A percentile compares a stretch with the other conserved stretches of the same genome.
Conservation (phyloP, 345 rosid genomes). For the Syzygium jambos region DNA sequence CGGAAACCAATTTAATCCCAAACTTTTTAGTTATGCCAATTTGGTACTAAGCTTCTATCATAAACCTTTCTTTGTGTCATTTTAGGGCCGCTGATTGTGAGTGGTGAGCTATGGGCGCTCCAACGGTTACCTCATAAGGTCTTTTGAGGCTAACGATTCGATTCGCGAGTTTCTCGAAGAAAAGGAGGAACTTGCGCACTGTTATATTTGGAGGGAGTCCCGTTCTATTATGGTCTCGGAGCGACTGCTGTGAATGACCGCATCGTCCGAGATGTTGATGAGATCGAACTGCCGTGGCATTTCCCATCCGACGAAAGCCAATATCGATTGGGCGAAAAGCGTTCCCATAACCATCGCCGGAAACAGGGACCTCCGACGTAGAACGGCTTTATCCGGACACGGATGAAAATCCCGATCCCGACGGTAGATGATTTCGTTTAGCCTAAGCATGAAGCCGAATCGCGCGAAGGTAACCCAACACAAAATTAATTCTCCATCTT, state of each 20-base stretch:
- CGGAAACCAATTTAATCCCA: too few relatives aligned
- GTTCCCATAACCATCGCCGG: conserved; percentile 6
- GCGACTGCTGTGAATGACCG: conserved; percentile 41
- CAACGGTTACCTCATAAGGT: conserved; percentile 26
- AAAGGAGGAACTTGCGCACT: conserved; percentile 14
- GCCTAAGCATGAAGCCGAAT: not conserved
- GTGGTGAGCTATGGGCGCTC: conserved; percentile 6
- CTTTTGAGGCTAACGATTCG: too few relatives aligned
- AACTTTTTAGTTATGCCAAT: too few relatives aligned
- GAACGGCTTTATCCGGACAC: conserved; percentile 10
- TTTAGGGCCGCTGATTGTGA: not conserved
- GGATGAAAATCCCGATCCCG: conserved; percentile 1
- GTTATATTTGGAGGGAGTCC: conserved; percentile 4
- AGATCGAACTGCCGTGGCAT: conserved; percentile 39
- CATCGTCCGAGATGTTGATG: conserved; percentile 28
- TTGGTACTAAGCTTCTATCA: too few relatives aligned
- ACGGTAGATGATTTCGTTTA: not conserved
- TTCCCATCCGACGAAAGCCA: conserved; percentile 36
- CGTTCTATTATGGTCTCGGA: conserved; percentile 16
- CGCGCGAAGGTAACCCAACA: not conserved
- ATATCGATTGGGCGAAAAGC: conserved; percentile 9
- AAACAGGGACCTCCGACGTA: not conserved
- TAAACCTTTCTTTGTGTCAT: not conserved
- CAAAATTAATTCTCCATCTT: not conserved
- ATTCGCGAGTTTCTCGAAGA: conserved; percentile 39